phyloP scores from a whole-genome alignment of 2,329 filamentous ascomycete species.

The Penicillium sp. region DNA sequence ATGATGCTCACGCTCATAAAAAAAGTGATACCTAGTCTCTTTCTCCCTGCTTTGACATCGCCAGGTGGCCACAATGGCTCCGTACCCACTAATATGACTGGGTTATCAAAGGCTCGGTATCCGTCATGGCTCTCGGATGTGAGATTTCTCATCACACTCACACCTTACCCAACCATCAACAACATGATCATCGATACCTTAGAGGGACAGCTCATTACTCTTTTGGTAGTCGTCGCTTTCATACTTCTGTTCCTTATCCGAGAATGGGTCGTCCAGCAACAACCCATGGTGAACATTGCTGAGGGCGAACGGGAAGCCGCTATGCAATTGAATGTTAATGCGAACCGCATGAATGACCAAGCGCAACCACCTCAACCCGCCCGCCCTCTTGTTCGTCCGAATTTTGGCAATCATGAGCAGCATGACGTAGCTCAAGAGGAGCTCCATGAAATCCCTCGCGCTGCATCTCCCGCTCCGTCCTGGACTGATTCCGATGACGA shows the following conservation, averaged over 20 bases:
- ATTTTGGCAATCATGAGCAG: not conserved
- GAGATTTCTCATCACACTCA: conserved; percentile 56
- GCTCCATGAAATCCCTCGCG: conserved; percentile 5
- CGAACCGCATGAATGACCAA: conserved; percentile 31
- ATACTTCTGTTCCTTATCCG: conserved; percentile 95
- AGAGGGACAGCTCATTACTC: conserved; percentile 91
- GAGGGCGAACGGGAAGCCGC: conserved; percentile 54
- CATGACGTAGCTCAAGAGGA: not conserved
- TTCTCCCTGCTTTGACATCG: conserved; percentile 33
- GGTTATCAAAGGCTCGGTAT: conserved; percentile 35
- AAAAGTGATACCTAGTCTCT: conserved; percentile 39
- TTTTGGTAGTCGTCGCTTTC: conserved; percentile 88
- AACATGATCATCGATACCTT: conserved; percentile 76
- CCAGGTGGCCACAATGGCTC: conserved; percentile 26
- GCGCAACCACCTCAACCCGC: conserved; percentile 8
- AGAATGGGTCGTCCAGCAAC: conserved; percentile 98
- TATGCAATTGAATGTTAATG: conserved; percentile 45
- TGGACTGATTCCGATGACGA: conserved; percentile 20
- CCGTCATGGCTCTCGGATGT: conserved; percentile 60
- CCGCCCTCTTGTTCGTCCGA: not conserved
- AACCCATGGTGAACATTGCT: conserved; percentile 85
- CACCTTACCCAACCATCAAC: conserved; percentile 71
- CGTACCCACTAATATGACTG: conserved; percentile 27
- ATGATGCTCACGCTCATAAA: conserved; percentile 49
- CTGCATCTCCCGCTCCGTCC: conserved; percentile 16